These are phyloP conservation scores for Allomyces javanicus DNA, from an alignment of 192 early-diverging fungal genomes.

Conservation along the genomic window DNA sequence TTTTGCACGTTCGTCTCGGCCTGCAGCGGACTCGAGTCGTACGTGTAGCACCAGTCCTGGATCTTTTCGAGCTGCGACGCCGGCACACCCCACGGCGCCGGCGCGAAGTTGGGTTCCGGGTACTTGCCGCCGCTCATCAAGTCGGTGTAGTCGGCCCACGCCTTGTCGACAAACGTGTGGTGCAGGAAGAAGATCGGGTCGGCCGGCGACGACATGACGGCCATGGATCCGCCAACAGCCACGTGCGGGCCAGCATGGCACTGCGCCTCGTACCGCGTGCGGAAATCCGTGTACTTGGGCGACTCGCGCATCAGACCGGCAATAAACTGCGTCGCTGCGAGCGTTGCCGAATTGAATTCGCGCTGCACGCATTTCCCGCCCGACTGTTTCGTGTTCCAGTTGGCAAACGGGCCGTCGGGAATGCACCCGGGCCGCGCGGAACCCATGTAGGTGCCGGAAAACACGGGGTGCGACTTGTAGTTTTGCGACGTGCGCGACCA, in stretches of 20 bases:
- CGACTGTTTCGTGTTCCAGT: conserved; percentile 18
- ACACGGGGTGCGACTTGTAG: conserved; percentile 18
- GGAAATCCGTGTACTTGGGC: conserved; percentile 4
- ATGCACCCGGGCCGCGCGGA: conserved; percentile 28
- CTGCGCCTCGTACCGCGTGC: conserved; percentile 12
- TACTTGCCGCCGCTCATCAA: too few species aligned
- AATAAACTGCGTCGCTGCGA: not conserved
- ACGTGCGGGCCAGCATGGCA: not conserved
- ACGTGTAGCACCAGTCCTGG: too few species aligned
- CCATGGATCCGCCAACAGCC: not conserved
- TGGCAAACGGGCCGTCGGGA: conserved; percentile 23
- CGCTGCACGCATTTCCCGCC: not conserved
- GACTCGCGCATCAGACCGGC: not conserved
- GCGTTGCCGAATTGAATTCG: not conserved
- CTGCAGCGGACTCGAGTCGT: too few species aligned
- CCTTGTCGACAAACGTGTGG: conserved; percentile 43
- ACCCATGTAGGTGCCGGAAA: conserved; percentile 14
- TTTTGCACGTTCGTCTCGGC: too few species aligned
- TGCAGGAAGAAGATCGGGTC: conserved; percentile 17
- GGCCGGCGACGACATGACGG: not conserved
- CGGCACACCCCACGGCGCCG: too few species aligned
- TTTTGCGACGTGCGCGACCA: conserved; percentile 32
- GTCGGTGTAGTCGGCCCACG: conserved; percentile 21
- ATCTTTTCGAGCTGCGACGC: too few species aligned
- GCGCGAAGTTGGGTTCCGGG: too few species aligned